Percentiles rank a stretch among this genome's conserved stretches.
Evolutionary conservation across 1,284 basidiomycete genomes (phyloP).

Genomic region (Malassezia globosa): DNA sequence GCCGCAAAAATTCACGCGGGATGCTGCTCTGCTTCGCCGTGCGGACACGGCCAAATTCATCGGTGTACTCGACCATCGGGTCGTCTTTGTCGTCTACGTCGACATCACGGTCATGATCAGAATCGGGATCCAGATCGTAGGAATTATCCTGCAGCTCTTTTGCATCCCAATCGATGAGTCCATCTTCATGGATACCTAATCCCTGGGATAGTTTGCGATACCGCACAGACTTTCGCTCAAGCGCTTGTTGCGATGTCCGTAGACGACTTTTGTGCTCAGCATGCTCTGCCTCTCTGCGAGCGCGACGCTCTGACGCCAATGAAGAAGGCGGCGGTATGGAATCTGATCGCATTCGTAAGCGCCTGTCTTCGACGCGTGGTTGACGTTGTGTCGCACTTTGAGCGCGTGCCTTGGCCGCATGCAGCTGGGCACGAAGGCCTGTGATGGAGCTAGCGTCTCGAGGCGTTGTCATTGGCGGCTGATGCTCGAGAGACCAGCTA

Average conservation of each 20-base stretch:
- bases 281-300: background rate
- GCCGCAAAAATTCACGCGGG: slow-evolving; percentile 53
- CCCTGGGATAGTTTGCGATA: slow-evolving; percentile 71
- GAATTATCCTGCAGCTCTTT: slow-evolving; percentile 54
- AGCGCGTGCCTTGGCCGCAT: slow-evolving; percentile 18
- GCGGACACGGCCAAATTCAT: slow-evolving; percentile 69
- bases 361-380: background rate
- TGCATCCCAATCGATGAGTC: slow-evolving; percentile 72
- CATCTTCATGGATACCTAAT: slow-evolving; percentile 54
- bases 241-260: slow-evolving; percentile 55
- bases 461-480: background rate
- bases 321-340: too few species aligned
- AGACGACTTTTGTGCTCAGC: slow-evolving; percentile 30
- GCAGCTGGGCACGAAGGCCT: slow-evolving; percentile 25
- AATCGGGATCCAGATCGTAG: background rate
- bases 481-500: too few species aligned
- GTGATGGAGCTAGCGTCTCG: slow-evolving; percentile 20
- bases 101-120: too few species aligned
- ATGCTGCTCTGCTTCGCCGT: slow-evolving; percentile 63
- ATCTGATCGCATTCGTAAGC: background rate
- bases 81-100: too few species aligned
- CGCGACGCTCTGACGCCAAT: too few species aligned
- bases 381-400: background rate
- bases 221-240: slow-evolving; percentile 68
- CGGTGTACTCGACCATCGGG: slow-evolving; percentile 70